Percentiles rank a stretch among this genome's conserved stretches.
phyloP scores from a whole-genome alignment of 495 filamentous ascomycete species.

The Tirmania nivea region DNA sequence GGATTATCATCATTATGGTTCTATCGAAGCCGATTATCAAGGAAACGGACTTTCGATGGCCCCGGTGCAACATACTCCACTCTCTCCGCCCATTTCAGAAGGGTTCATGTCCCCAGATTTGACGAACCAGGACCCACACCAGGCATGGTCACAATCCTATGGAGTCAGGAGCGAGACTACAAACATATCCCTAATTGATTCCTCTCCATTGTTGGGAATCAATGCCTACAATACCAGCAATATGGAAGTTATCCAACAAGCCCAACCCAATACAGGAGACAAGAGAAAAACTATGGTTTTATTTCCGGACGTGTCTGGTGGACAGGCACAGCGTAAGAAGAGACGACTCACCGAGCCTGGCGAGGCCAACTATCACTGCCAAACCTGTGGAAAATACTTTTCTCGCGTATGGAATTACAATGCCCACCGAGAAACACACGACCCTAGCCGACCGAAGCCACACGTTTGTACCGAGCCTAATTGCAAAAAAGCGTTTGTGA shows the following conservation, averaged over 20 bases:
- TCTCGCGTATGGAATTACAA: constrained; percentile 78
- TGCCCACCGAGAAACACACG: constrained; percentile 75
- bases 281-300: neutral
- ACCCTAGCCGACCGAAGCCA: constrained; percentile 48
- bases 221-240: no score
- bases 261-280: no score
- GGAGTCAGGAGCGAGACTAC: neutral
- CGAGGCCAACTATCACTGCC: constrained; percentile 58
- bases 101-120: constrained; percentile 18
- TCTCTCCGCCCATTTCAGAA: constrained; percentile 16
- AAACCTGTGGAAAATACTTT: constrained; percentile 58
- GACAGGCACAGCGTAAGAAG: constrained; percentile 14
- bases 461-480: constrained; percentile 41
- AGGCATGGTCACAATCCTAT: neutral
- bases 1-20: no score
- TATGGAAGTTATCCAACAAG: no score
- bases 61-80: constrained; percentile 7
- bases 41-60: no score
- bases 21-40: no score
- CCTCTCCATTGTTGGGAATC: neutral
- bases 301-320: constrained; percentile 1
- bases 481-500: constrained; percentile 54
- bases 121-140: constrained; percentile 11
- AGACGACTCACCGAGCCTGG: constrained; percentile 38
- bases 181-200: neutral